phyloP scores from a whole-genome alignment of 768 basidiomycete species.

The Amylocystis lapponica region DNA sequence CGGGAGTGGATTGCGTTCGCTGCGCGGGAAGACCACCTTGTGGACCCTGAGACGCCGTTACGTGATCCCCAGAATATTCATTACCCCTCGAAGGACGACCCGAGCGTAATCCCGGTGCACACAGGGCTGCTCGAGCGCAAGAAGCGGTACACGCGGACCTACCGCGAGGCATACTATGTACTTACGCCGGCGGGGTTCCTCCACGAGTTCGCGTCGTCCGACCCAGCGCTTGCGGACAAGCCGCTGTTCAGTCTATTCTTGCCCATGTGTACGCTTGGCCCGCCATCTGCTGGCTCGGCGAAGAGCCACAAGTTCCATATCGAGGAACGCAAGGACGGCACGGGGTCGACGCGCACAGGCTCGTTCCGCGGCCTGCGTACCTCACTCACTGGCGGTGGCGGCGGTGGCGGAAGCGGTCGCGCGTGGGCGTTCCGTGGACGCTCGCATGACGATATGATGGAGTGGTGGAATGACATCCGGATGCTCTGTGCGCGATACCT shows the following conservation, averaged over 20 bases:
- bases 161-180: constrained; percentile 83
- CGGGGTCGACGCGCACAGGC: constrained; percentile 58
- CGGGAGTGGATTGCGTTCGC: constrained; percentile 96
- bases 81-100: constrained; percentile 91
- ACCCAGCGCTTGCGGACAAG: constrained; percentile 50
- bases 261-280: constrained; percentile 92
- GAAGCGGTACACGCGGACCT: constrained; percentile 87
- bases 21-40: constrained; percentile 86
- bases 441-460: constrained; percentile 96
- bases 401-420: constrained; percentile 36
- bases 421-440: constrained; percentile 90
- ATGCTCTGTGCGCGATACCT: constrained; percentile 93
- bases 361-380: constrained; percentile 33
- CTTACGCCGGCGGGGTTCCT: constrained; percentile 95
- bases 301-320: constrained; percentile 95
- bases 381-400: constrained; percentile 25
- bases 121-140: constrained; percentile 90
- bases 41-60: constrained; percentile 95
- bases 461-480: constrained; percentile 98
- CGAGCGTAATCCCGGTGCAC: constrained; percentile 80
- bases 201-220: constrained; percentile 82
- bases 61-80: constrained; percentile 69
- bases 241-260: constrained; percentile 89
- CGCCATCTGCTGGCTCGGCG: constrained; percentile 63
- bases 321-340: constrained; percentile 83